A percentile compares a stretch with the other conserved stretches of the same genome.
Evolutionary conservation across 768 basidiomycete species (phyloP).

Genomic region (Gymnopilus dilepis): DNA sequence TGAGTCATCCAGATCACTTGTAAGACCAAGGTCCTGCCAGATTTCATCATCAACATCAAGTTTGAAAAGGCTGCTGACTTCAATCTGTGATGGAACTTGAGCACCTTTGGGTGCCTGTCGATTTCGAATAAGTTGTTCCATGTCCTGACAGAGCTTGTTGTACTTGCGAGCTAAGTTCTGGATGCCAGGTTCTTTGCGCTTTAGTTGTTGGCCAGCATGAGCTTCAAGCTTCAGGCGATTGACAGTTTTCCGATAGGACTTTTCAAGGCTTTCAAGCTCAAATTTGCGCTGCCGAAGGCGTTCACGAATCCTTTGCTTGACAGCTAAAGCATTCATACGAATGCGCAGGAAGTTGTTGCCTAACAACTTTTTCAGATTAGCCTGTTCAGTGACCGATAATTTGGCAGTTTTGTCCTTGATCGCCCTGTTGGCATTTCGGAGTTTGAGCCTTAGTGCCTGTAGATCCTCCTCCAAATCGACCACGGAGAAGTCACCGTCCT

Average conservation of each 20-base stretch:
- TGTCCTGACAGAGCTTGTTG: slow-evolving; percentile 19
- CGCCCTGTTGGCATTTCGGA: neutral
- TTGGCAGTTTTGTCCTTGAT: slow-evolving; percentile 6
- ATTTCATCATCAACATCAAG: slow-evolving; percentile 43
- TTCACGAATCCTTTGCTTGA: slow-evolving; percentile 30
- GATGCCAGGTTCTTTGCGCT: slow-evolving; percentile 34
- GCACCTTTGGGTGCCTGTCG: slow-evolving; percentile 29
- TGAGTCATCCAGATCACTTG: slow-evolving; percentile 22
- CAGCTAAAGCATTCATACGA: slow-evolving; percentile 27
- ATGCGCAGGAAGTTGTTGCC: slow-evolving; percentile 22
- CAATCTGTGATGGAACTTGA: slow-evolving; percentile 28
- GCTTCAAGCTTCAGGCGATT: slow-evolving; percentile 30
- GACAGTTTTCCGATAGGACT: slow-evolving; percentile 24
- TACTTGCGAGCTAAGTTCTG: slow-evolving; percentile 18
- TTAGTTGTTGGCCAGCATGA: slow-evolving; percentile 32
- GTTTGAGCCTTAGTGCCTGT: neutral
- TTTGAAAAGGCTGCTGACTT: slow-evolving; percentile 27
- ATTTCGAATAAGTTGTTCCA: slow-evolving; percentile 25
- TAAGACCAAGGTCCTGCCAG: slow-evolving; percentile 39
- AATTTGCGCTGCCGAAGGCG: slow-evolving; percentile 30
- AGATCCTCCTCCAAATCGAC: slow-evolving; percentile 23
- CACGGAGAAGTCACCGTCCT: neutral
- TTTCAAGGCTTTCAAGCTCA: slow-evolving; percentile 30
- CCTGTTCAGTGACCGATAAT: slow-evolving; percentile 6
- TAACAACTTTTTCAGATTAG: slow-evolving; percentile 10